These are phyloP conservation scores for Hansfordia pulvinata DNA, from an alignment of 2,329 filamentous ascomycete genomes.

Conservation along the genomic window DNA sequence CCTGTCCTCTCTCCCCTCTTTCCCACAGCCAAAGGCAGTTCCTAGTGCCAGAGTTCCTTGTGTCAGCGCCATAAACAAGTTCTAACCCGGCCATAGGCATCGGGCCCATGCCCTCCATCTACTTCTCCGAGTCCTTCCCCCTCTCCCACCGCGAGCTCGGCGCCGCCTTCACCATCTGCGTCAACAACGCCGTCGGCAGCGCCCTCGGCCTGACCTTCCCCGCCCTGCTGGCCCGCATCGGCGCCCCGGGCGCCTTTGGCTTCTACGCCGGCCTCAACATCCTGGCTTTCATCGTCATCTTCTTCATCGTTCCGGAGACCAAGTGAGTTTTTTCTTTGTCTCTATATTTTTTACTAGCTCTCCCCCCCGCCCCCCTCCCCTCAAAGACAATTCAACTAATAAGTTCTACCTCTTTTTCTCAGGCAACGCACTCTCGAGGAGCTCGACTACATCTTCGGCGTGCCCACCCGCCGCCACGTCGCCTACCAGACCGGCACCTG, in stretches of 20 bases:
- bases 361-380: no score
- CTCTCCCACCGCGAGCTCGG: conserved; percentile 36
- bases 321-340: no score
- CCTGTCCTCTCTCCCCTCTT: no score
- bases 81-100: conserved; percentile 8
- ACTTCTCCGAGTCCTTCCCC: conserved; percentile 35
- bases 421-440: neutral
- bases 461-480: no score
- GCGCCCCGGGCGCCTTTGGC: neutral
- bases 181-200: conserved; percentile 25
- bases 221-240: neutral
- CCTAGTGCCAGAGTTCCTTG: neutral
- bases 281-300: neutral
- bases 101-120: conserved; percentile 33
- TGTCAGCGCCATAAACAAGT: no score
- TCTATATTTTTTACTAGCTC: no score
- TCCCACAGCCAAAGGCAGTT: no score
- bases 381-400: no score
- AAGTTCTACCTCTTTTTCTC: no score
- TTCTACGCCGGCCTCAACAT: neutral
- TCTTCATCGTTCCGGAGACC: neutral
- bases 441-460: no score
- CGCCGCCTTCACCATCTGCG: conserved; percentile 35
- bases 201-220: conserved; percentile 26
- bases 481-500: no score